Percentiles rank a stretch among this genome's conserved stretches.
These are phyloP conservation scores for Rhizoctonia solani DNA, from an alignment of 1,284 basidiomycete genomes.

Conservation along the genomic window DNA sequence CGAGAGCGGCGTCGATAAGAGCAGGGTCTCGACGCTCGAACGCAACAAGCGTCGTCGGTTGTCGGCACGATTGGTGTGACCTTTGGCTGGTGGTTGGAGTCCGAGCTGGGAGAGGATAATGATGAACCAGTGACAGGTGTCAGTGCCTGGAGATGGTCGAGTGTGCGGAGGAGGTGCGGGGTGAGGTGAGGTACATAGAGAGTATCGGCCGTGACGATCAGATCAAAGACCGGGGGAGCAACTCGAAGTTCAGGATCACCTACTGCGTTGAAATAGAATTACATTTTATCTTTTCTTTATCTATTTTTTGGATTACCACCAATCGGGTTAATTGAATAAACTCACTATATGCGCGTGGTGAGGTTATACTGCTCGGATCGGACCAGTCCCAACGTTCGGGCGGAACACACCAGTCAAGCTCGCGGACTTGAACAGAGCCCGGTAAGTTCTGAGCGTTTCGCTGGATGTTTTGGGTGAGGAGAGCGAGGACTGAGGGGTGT, in stretches of 20 bases:
- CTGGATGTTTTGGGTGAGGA: slow-evolving; percentile 69
- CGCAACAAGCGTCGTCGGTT: slow-evolving; percentile 62
- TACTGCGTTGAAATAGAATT: slow-evolving; percentile 36
- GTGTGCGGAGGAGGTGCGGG: slow-evolving; percentile 70
- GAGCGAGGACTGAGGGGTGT: slow-evolving; percentile 63
- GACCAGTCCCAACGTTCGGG: slow-evolving; percentile 62
- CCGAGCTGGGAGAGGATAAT: neutral
- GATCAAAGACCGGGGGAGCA: slow-evolving; percentile 65
- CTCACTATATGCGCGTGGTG: neutral
- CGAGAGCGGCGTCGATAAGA: slow-evolving; percentile 63
- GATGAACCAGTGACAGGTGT: slow-evolving; percentile 48
- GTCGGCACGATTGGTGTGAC: slow-evolving; percentile 52
- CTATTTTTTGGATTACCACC: too few species aligned
- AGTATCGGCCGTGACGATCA: slow-evolving; percentile 85
- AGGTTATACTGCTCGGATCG: slow-evolving; percentile 45
- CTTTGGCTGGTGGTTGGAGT: too few species aligned
- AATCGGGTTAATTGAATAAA: too few species aligned
- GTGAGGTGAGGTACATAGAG: slow-evolving; percentile 71
- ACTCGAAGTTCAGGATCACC: neutral
- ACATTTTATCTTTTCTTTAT: too few species aligned
- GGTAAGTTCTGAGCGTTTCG: slow-evolving; percentile 50
- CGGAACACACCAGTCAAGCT: slow-evolving; percentile 66
- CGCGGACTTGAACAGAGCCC: slow-evolving; percentile 57
- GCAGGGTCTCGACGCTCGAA: slow-evolving; percentile 77
- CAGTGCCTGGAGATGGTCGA: slow-evolving; percentile 52